Evolutionary conservation across 78 protist species (phyloP).

Genomic region (Emiliania huxleyi): DNA sequence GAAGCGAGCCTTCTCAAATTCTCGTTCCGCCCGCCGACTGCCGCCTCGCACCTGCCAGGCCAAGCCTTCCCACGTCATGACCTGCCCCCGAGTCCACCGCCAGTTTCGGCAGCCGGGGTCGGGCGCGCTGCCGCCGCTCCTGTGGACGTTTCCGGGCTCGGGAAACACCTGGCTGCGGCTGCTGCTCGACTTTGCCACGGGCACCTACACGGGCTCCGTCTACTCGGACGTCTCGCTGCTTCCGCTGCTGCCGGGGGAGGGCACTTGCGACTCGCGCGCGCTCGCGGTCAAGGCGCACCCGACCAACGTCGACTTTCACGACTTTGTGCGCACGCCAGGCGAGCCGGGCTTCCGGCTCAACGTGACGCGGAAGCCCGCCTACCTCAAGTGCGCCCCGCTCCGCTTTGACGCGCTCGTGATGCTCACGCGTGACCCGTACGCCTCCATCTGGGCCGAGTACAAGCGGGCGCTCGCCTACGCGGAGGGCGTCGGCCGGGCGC

Average conservation of each 20-base stretch:
- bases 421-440: neutral
- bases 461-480: neutral
- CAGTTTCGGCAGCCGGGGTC: neutral
- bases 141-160: neutral
- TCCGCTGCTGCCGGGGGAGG: neutral
- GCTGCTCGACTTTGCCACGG: neutral
- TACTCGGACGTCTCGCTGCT: constrained; percentile 10
- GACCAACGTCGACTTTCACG: neutral
- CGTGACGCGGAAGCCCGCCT: neutral
- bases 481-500: neutral
- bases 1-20: too few species aligned
- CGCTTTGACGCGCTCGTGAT: neutral
- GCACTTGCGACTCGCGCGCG: neutral
- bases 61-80: too few species aligned
- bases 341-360: neutral
- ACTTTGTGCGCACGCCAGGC: neutral
- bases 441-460: neutral
- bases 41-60: too few species aligned
- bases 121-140: neutral
- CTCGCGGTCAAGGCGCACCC: neutral
- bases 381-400: neutral
- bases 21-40: too few species aligned
- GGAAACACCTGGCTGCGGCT: constrained; percentile 17
- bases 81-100: too few species aligned
- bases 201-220: neutral